These are phyloP conservation scores for Protomyces pachydermus DNA, from an alignment of 1,139 yeast genomes.

Conservation along the genomic window DNA sequence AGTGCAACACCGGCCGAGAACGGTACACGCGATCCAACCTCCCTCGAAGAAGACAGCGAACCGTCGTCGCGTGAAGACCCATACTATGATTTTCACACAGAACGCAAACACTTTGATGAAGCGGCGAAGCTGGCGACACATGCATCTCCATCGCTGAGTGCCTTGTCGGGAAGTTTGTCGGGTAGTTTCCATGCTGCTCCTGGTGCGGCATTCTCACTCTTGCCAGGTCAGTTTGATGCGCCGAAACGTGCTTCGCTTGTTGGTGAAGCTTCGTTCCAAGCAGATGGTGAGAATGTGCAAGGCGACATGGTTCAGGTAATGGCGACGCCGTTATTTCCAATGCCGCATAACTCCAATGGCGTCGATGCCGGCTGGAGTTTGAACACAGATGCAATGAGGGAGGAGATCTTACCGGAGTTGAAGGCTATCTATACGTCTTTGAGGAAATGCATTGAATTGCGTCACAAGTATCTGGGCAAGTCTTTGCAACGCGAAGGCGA, in stretches of 20 bases:
- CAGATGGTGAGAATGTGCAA: background rate
- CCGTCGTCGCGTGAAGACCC: background rate
- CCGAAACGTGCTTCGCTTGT: background rate
- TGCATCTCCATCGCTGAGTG: constrained; percentile 16
- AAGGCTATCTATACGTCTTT: constrained; percentile 66
- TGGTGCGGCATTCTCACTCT: constrained; percentile 10
- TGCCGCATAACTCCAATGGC: background rate
- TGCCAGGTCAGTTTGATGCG: background rate
- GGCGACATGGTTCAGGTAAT: background rate
- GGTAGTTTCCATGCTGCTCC: constrained; percentile 9
- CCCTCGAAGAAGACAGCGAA: background rate
- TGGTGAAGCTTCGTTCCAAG: background rate
- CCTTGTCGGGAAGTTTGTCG: constrained; percentile 1
- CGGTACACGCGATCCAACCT: background rate
- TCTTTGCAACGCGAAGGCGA: constrained; percentile 69
- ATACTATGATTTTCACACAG: constrained; percentile 15
- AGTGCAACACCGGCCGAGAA: background rate
- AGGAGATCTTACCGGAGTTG: constrained; percentile 48
- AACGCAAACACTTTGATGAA: constrained; percentile 18
- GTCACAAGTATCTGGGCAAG: constrained; percentile 67
- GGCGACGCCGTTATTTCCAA: background rate
- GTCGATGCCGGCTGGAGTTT: background rate
- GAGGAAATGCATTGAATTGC: constrained; percentile 62
- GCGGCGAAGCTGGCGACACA: constrained; percentile 15
- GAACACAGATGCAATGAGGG: constrained; percentile 10